Base-by-base conservation (phyloP, 805 yeast genomes). In the Komagataella populi region DNA sequence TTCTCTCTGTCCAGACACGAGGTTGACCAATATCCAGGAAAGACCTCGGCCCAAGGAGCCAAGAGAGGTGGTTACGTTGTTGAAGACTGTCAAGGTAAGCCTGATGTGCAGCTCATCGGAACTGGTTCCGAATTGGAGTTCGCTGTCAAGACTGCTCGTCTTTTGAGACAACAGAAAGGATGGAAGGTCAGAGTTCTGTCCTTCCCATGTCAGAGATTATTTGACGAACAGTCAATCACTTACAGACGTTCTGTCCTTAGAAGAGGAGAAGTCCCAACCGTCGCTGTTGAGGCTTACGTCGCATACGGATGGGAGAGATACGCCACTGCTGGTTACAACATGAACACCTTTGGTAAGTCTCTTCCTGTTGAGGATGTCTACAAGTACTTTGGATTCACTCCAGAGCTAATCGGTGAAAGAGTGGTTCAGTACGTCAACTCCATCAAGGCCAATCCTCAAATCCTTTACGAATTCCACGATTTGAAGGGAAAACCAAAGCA, bases 231-330 rank as follows among this genome's bases (percentile, higher is more conserved):
- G 50, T 48, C 60, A 4, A 7, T 39, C 3, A 66, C 60, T 23
- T 66, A 64, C 51, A 59, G 55, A 52, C 57, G 61, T 17, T 53
- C 59, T 1, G 48, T 66, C 4, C 55, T 66, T 47, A 55, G 62
- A 50, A 53, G 61, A 48, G 63, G 63, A 18, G 51, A 58, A 23
- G 49, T 60, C 7, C 69, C 67, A 20, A 53, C 60, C 3, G 61
- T 67, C 45, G 62, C 64, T 14, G 59, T 67, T 22, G 71, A 67
- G 53, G 67, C 70, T 6, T 67, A 62, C 54, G 63, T 68, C 3
- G 61, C 64, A 17, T 57, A 57, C 49, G 68, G 68, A 6, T 67
- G 71, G 71, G 69, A 67, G 52, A 56, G 65, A 50, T 65, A 64
- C 51, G 69, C 70, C 14, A 60, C 57, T 39, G 70, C 70, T 23